These are phyloP conservation scores for Paracorniculantispora psalliotae DNA, from an alignment of 2,329 filamentous ascomycete species.

Conservation along the genomic window DNA sequence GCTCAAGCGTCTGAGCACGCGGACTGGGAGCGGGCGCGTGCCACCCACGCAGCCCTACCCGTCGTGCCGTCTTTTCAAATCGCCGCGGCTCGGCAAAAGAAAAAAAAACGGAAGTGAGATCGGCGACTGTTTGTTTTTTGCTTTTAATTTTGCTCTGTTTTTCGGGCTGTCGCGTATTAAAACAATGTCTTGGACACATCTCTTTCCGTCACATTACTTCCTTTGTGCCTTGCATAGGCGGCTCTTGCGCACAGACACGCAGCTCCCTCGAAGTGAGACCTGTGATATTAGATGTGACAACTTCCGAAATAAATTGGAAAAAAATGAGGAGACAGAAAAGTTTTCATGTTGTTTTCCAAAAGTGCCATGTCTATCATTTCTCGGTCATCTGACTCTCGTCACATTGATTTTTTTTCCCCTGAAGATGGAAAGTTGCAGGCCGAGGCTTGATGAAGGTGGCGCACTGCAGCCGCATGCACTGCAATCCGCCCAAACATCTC, in stretches of 20 bases:
- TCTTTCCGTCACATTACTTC: neutral
- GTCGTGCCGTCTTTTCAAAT: neutral
- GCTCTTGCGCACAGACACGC: neutral
- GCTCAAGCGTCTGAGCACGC: neutral
- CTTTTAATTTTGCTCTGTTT: neutral
- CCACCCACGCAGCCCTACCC: neutral
- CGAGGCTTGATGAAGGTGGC: neutral
- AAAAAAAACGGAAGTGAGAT: neutral
- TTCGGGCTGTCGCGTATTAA: neutral
- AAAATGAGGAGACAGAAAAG: no score
- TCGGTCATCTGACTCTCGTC: neutral
- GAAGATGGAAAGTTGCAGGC: neutral
- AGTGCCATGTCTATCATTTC: neutral
- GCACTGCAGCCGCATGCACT: neutral
- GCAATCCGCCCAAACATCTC: neutral
- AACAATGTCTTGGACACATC: slow-evolving; percentile 4
- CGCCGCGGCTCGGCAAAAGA: neutral
- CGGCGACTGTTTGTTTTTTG: neutral
- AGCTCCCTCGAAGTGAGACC: neutral
- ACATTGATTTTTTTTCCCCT: neutral
- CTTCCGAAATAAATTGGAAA: neutral
- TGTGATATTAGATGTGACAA: neutral
- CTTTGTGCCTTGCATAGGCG: neutral
- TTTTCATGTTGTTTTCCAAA: neutral
- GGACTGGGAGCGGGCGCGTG: no score